A percentile compares a stretch with the other conserved stretches of the same genome.
phyloP scores from a whole-genome alignment of 805 yeast genomes.

The Candida loeiensis region DNA sequence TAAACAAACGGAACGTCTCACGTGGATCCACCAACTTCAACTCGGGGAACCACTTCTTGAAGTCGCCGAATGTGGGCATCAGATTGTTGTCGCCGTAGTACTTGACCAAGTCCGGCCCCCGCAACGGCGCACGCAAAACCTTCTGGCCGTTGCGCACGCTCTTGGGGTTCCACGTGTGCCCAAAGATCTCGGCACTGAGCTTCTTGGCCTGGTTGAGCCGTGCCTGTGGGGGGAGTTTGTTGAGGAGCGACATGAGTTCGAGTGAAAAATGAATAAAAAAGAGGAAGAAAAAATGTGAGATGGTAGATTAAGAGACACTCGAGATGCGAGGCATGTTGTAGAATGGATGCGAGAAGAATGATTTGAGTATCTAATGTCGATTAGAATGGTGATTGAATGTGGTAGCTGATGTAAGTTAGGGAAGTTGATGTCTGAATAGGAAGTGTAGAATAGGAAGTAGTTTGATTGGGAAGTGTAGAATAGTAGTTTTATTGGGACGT shows the following conservation, averaged over 20 bases:
- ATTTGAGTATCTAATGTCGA: too few species aligned
- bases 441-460: too few species aligned
- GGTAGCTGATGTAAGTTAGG: too few species aligned
- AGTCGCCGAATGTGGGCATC: conserved; percentile 59
- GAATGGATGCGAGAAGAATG: too few species aligned
- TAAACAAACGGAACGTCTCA: conserved; percentile 64
- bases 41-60: conserved; percentile 51
- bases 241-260: conserved; percentile 23
- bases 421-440: too few species aligned
- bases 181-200: conserved; percentile 63
- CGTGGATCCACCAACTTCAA: conserved; percentile 58
- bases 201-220: conserved; percentile 57
- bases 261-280: conserved; percentile 1
- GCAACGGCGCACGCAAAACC: conserved; percentile 60
- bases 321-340: too few species aligned
- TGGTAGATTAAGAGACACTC: neutral
- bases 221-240: conserved; percentile 36
- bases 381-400: too few species aligned
- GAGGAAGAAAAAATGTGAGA: too few species aligned
- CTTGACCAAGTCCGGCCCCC: conserved; percentile 65
- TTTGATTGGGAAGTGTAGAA: too few species aligned
- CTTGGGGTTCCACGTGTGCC: conserved; percentile 66
- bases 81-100: conserved; percentile 72
- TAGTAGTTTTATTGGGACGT: too few species aligned
- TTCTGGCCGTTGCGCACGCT: conserved; percentile 69